phyloP scores from a whole-genome alignment of 768 basidiomycete genomes.

The Clitopilus hobsonii region DNA sequence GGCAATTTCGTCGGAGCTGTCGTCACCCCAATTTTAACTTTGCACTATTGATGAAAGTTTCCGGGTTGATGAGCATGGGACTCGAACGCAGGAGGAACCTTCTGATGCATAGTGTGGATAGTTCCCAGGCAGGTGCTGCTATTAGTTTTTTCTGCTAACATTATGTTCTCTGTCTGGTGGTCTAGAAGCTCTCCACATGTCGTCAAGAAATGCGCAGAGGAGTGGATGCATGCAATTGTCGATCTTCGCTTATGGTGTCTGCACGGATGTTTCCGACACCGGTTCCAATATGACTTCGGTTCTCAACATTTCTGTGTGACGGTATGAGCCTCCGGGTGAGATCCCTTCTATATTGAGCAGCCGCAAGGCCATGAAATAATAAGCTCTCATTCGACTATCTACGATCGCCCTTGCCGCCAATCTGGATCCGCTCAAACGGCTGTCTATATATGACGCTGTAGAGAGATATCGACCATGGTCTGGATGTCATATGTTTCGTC shows the following conservation, averaged over 20 bases:
- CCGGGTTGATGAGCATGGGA: not conserved
- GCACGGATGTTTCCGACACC: not conserved
- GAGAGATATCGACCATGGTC: not conserved
- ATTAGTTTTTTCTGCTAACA: not conserved
- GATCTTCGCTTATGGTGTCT: not conserved
- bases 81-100: not conserved
- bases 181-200: not conserved
- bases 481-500: not conserved
- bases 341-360: constrained; percentile 10
- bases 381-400: constrained; percentile 9
- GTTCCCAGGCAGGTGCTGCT: not conserved
- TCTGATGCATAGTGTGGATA: not conserved
- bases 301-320: not conserved
- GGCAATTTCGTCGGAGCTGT: not conserved
- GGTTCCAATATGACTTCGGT: not conserved
- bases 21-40: not conserved
- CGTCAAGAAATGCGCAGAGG: not conserved
- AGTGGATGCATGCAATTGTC: not conserved
- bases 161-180: not conserved
- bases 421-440: constrained; percentile 14
- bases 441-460: constrained; percentile 1
- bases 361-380: constrained; percentile 3
- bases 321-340: not conserved
- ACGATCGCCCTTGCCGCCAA: constrained; percentile 13
- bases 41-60: not conserved